Conservation (phyloP, 805 yeast species). For the Myxozyma sirexii region DNA sequence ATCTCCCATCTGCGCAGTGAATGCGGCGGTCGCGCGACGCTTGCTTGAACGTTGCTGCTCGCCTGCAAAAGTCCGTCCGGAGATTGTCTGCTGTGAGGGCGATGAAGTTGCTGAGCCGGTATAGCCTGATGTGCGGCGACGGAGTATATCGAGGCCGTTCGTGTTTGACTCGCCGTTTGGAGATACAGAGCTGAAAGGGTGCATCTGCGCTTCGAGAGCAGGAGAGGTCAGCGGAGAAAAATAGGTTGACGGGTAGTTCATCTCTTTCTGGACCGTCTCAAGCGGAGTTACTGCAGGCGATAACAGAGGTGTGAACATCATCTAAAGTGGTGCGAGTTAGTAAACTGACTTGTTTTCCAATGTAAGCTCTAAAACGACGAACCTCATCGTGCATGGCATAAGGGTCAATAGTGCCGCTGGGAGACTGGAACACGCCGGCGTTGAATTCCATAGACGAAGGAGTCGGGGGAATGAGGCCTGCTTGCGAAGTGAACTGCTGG, state of each 20-base stretch:
- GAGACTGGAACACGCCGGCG: conserved; percentile 21
- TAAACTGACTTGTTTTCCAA: too few relatives aligned
- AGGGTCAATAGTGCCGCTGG: conserved; percentile 26
- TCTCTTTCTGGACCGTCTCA: conserved; percentile 41
- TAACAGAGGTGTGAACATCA: conserved; percentile 66
- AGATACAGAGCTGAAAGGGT: conserved; percentile 16
- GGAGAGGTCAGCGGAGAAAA: conserved; percentile 37
- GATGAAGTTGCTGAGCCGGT: conserved; percentile 13
- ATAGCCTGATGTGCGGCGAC: conserved; percentile 15
- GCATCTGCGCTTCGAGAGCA: conserved; percentile 33
- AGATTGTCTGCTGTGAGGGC: conserved; percentile 7
- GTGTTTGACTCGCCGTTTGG: background rate
- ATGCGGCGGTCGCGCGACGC: conserved; percentile 30
- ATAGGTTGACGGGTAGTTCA: conserved; percentile 20
- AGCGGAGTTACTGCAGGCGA: conserved; percentile 76
- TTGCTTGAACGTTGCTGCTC: conserved; percentile 21
- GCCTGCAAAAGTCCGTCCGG: background rate
- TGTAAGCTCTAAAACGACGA: background rate
- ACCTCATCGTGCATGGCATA: conserved; percentile 23
- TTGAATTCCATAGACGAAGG: conserved; percentile 30
- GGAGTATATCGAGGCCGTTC: conserved; percentile 5
- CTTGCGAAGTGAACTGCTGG: background rate
- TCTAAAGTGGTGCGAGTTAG: background rate
- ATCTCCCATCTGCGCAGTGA: conserved; percentile 16
- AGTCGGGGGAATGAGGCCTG: conserved; percentile 28